Evolutionary conservation across 208 protist species (phyloP), one percentile per base, ranked within the genome.

Genomic region (Leptomonas seymouri): DNA sequence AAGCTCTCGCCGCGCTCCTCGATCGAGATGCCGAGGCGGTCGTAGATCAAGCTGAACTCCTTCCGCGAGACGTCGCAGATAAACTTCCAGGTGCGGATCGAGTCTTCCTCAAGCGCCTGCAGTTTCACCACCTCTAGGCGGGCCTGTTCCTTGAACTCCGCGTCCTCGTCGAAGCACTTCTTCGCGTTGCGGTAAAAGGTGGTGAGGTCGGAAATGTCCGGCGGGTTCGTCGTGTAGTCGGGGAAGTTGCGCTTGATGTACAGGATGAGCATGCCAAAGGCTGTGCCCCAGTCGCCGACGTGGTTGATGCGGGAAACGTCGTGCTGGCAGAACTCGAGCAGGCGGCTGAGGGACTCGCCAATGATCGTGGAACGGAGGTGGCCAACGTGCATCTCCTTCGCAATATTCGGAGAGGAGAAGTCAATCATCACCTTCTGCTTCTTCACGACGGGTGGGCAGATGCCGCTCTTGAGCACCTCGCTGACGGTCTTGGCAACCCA

Each of bases 371-470:
- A 99, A 44, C 98, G 97, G 18, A 98, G 87, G 76, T 99, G 98
- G 36, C 98, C 98, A 11, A 99, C 98, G 83, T 99, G 98, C 98
- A 99, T 99, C 72, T 98, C 94, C 89, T 99, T 99, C 39, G 98
- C 98, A 66, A 99, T 98, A 84, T 99, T 99, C 39, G 98, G 98
- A 50, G 97, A 98, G 1, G 97, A 99, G 84, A 99, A 99, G 84
- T 99, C 98, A 15, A 99, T 93, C 56, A 99, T 74, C 20, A 99
- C 83, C 27, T 71, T 80, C 72, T 89, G 76, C 70, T 76, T 67
- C 50, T 80, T 65, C 54, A 94, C 62, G 28, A 64, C 55, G 28
- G 93, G 89, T n/a, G 89, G 90, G 61, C 70, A 56, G 62, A 97
- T 86, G 66, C 89, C 91, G 44, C 83, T 58, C 46, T 51, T 67